phyloP scores from a whole-genome alignment of 805 yeast species.

The Wickerhamiella occidentalis region DNA sequence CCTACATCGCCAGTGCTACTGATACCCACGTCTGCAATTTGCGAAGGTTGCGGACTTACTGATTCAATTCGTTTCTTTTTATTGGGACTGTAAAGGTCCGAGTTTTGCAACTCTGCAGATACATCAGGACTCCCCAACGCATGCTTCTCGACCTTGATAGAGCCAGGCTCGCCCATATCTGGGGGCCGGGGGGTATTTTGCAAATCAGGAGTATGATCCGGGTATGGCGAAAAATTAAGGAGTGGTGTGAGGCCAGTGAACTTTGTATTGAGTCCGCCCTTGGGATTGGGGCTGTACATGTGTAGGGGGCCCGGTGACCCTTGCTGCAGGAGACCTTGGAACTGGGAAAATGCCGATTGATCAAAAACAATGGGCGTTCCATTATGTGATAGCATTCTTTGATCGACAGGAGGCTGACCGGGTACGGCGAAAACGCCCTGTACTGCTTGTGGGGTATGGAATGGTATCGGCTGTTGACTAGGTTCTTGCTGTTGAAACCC shows the following conservation, averaged over 20 bases:
- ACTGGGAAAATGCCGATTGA: constrained; percentile 2
- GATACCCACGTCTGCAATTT: not conserved
- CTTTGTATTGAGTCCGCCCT: not conserved
- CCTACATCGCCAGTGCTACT: not conserved
- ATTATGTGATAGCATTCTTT: not conserved
- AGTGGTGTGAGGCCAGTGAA: constrained; percentile 6
- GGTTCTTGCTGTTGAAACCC: not conserved
- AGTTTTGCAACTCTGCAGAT: not conserved
- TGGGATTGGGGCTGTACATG: constrained; percentile 1
- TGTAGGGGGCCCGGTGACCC: constrained; percentile 10
- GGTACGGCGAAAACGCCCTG: constrained; percentile 4
- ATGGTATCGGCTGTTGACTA: not conserved
- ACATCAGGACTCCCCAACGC: not conserved
- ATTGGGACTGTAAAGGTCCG: not conserved
- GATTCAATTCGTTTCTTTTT: not conserved
- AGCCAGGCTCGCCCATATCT: not conserved
- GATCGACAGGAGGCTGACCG: not conserved
- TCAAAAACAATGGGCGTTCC: constrained; percentile 1
- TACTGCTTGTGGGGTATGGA: not conserved
- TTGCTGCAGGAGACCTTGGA: not conserved
- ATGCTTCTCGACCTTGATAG: not conserved
- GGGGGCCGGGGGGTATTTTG: not conserved
- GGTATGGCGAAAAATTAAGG: constrained; percentile 7
- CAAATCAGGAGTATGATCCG: not conserved
- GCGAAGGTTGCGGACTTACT: not conserved